Base-by-base conservation (phyloP, 2,329 filamentous ascomycete genomes). In the Neofusicoccum laricinum region DNA sequence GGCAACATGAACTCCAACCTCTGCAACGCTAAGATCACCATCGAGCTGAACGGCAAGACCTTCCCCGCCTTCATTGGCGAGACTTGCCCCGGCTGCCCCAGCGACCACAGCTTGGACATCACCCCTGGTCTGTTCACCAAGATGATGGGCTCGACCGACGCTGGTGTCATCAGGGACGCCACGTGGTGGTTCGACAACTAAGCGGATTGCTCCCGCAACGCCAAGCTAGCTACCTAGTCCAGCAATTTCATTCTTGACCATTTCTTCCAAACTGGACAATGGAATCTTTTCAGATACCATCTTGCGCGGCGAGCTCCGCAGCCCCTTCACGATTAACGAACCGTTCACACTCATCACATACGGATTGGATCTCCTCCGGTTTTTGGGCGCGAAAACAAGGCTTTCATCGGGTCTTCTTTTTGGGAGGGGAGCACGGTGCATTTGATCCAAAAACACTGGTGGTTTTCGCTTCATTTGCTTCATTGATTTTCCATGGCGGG, bases 11-110 rank as follows among this genome's bases (percentile, higher is more conserved):
- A 73, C 68, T 76, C 76, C 69, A 68, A 68, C 30, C 73, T 71
- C 70, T 77, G 75, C 68, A 69, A 69, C 68, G 68, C 74, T 71
- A 69, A 70, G 66, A 71, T 77, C 67, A 63, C 67, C 57, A 69
- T 77, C 62, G 61, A 69, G 43, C 73, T 73, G 69, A 68, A 71
- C 38, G 74, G 73, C 70, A 71, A 71, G 51, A 67, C 66, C 2
- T 61, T 68, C 66, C 17, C 68, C 10, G 73, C 71, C 46, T 72
- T 62, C 61, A 71, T 77, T 67, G 70, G 71, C 67, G 75, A 77
- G 65, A 61, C 69, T 51, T 77, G 75, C 74, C 68, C 71, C 34
- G 75, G 73, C 68, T 77, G 75, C 70, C 25, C 46, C 3, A 66
- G 67, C 43, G 41, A 17, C 62, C 12, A n/a, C 17, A 71, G 71